A percentile compares a stretch with the other conserved stretches of the same genome.
Evolutionary conservation across 805 yeast genomes (phyloP).

Genomic region (Kregervanrija delftensis): DNA sequence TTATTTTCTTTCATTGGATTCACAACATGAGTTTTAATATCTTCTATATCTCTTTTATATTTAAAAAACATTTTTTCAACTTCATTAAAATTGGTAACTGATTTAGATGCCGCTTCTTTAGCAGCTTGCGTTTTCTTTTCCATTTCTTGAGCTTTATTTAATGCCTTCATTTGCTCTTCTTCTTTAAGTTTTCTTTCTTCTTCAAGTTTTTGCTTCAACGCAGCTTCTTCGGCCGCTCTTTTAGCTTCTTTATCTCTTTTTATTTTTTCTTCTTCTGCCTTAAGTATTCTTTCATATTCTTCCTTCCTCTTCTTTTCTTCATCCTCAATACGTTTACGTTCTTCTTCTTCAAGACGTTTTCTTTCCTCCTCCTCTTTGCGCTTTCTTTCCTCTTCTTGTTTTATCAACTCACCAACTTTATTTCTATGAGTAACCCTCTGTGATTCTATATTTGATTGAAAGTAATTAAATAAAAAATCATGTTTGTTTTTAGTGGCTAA

Average conservation of each 20-base stretch:
- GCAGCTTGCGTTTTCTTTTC: conserved; percentile 16
- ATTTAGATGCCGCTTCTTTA: conserved; percentile 12
- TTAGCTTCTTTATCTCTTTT: conserved; percentile 19
- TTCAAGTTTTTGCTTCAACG: conserved; percentile 16
- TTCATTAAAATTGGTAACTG: conserved; percentile 23
- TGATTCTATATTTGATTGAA: not conserved
- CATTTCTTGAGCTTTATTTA: conserved; percentile 14
- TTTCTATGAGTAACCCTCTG: not conserved
- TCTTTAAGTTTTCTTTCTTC: conserved; percentile 13
- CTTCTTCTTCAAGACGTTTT: conserved; percentile 11
- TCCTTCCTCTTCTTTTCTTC: conserved; percentile 15
- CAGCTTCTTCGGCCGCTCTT: conserved; percentile 8
- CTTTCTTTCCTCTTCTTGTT: conserved; percentile 14
- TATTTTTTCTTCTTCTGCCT: conserved; percentile 13
- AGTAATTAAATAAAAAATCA: not conserved
- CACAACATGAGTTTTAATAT: conserved; percentile 56
- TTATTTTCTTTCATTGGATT: conserved; percentile 38
- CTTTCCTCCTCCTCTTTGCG: conserved; percentile 11
- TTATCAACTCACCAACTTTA: conserved; percentile 7
- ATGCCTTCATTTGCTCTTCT: conserved; percentile 19
- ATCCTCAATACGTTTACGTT: conserved; percentile 11
- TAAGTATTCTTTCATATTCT: conserved; percentile 19
- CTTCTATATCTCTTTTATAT: conserved; percentile 44
- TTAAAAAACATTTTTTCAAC: conserved; percentile 39
- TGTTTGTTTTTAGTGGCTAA: conserved; percentile 7